Percentiles rank a stretch among this genome's conserved stretches.
phyloP scores from a whole-genome alignment of 257 asterid species.

The Mentha longifolia region DNA sequence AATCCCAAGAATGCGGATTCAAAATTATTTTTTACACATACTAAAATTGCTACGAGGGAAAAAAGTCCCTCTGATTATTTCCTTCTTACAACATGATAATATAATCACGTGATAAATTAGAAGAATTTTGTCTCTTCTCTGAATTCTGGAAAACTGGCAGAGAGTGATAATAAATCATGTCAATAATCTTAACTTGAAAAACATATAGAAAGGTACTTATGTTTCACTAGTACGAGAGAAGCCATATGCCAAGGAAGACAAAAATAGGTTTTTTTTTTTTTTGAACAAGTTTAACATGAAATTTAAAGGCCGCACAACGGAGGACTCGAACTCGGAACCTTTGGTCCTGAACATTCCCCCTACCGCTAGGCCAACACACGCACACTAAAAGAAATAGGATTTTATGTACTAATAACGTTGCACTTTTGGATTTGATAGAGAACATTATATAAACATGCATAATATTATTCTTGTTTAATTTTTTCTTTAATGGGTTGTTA shows the following conservation, averaged over 20 bases:
- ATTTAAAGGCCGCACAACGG: too few species aligned
- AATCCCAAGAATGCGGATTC: neutral
- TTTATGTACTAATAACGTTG: neutral
- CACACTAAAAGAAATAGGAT: too few species aligned
- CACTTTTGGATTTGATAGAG: neutral
- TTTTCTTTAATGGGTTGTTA: neutral
- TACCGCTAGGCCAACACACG: too few species aligned
- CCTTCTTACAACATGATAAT: too few species aligned
- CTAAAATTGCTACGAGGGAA: neutral
- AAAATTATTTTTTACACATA: too few species aligned
- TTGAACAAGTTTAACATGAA: too few species aligned
- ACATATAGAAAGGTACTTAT: neutral
- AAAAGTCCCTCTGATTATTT: too few species aligned
- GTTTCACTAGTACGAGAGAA: slow-evolving; percentile 1
- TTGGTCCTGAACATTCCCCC: too few species aligned
- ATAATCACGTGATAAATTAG: too few species aligned
- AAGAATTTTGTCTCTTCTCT: neutral
- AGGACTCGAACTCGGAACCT: too few species aligned
- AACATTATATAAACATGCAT: neutral
- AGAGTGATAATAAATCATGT: neutral
- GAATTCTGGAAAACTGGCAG: neutral
- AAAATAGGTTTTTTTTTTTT: neutral
- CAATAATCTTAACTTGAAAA: neutral
- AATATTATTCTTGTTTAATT: neutral
- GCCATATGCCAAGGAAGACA: neutral